Base-by-base conservation (phyloP, 2,329 filamentous ascomycete genomes). In the Colletotrichum filicis region DNA sequence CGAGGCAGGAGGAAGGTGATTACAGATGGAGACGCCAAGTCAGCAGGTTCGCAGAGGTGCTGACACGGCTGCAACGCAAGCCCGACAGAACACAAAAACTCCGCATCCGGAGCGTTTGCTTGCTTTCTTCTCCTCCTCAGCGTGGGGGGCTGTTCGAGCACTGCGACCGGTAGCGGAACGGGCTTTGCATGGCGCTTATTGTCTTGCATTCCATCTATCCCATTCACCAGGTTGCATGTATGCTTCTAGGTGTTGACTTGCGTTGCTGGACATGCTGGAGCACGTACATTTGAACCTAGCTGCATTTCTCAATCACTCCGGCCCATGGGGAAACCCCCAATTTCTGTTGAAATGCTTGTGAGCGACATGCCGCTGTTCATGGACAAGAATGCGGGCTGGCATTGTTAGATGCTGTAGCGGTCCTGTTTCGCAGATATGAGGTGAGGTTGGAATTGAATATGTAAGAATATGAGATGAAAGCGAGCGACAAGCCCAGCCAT, bases 281-380 rank as follows among this genome's bases (percentile, higher is more conserved):
- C 5, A 46, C 19, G 42, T 19, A n/a, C 42, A 46, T 46, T n/a
- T 46, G 16, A n/a, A n/a, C 19, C 7, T 8, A n/a, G 22, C 12
- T 35, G 26, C 69, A 42, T 73, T 70, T 55, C 70, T 70, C 55
- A 64, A 32, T 55, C 66, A 42, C 57, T 70, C 70, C 64, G 60
- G 35, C 64, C 46, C 56, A 28, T 60, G 42, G 46, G 52, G 46
- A 14, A 9, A 14, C 16, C 28, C 8, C 19, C 60, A 58, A 58
- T 53, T 55, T 58, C 26, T 64, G 69, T 72, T 68, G 69, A 68
- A 65, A 56, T 24, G 61, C 24, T 53, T 42, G 16, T 35, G 60
- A 58, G 53, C 53, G 26, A 16, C 26, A 42, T 55, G 46, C 28
- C 26, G 2, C 26, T 26, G 56, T 58, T 46, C 7, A 32, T 60